These are phyloP conservation scores for Botrytis squamosa DNA, from an alignment of 2,329 filamentous ascomycete genomes.

Conservation along the genomic window DNA sequence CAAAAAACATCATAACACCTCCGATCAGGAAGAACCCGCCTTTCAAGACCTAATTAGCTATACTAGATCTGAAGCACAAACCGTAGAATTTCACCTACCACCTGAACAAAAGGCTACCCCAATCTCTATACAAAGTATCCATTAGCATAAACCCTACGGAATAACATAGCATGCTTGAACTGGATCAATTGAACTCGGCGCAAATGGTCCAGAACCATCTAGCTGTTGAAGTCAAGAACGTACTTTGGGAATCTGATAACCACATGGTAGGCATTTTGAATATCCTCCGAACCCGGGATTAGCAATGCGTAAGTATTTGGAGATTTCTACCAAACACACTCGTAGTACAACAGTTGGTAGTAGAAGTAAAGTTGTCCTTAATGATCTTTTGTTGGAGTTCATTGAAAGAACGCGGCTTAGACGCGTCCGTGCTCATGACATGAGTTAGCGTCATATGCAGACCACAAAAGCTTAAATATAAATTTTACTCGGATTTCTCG, in stretches of 20 bases:
- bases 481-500: slow-evolving; percentile 11
- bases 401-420: slow-evolving; percentile 19
- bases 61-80: slow-evolving; percentile 22
- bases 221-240: slow-evolving; percentile 40
- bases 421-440: slow-evolving; percentile 18
- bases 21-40: slow-evolving; percentile 93
- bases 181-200: slow-evolving; percentile 28
- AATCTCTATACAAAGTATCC: slow-evolving; percentile 63
- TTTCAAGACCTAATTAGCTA: slow-evolving; percentile 42
- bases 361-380: slow-evolving; percentile 19
- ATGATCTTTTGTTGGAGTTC: slow-evolving; percentile 6
- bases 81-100: slow-evolving; percentile 60
- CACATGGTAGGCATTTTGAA: slow-evolving; percentile 65
- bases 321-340: not conserved
- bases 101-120: slow-evolving; percentile 97
- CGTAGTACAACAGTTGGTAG: not conserved
- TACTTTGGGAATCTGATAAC: slow-evolving; percentile 94
- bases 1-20: slow-evolving; percentile 96
- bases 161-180: slow-evolving; percentile 1
- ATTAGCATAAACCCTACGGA: slow-evolving; percentile 32
- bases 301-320: not conserved
- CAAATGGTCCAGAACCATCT: slow-evolving; percentile 21
- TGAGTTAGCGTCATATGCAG: slow-evolving; percentile 11
- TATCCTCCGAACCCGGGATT: not conserved
- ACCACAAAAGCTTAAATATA: slow-evolving; percentile 15